Percentiles rank a stretch among this genome's conserved stretches.
phyloP scores from a whole-genome alignment of 129 eudicot species.

The Artemisia tridentata region DNA sequence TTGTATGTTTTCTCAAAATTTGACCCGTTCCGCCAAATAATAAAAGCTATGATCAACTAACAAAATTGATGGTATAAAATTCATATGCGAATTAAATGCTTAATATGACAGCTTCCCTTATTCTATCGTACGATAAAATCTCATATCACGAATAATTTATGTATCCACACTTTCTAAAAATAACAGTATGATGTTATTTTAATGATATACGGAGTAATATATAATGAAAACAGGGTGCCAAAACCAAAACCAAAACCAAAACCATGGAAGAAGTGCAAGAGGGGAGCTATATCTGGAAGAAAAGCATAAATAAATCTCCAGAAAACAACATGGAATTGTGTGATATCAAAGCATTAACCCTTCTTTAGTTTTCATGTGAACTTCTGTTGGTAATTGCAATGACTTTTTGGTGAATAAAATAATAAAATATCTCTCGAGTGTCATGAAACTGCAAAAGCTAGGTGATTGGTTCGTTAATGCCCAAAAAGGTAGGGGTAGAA shows the following conservation, averaged over 20 bases:
- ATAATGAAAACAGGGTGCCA: constrained; percentile 26
- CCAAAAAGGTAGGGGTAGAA: constrained; percentile 25
- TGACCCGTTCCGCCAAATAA: no score
- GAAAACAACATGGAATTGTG: constrained; percentile 30
- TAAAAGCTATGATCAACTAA: no score
- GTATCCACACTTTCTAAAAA: no score
- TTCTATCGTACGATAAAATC: no score
- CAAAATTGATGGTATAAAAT: no score
- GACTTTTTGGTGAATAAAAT: constrained; percentile 23
- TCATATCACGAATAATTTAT: no score
- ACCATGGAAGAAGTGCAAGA: constrained; percentile 5
- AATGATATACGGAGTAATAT: not conserved
- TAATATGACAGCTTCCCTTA: no score
- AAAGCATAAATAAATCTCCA: constrained; percentile 24
- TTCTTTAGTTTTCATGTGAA: constrained; percentile 22
- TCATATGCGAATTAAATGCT: no score
- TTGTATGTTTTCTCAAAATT: no score
- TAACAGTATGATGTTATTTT: not conserved
- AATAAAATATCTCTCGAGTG: not conserved
- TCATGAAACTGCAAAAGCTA: not conserved
- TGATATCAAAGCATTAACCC: constrained; percentile 30
- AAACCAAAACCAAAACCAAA: constrained; percentile 5
- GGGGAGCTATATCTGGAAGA: constrained; percentile 6
- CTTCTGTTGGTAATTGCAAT: constrained; percentile 36
- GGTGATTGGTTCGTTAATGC: constrained; percentile 21